Evolutionary conservation across 2,329 filamentous ascomycete genomes (phyloP).

Genomic region (Plectosphaerella sp.): DNA sequence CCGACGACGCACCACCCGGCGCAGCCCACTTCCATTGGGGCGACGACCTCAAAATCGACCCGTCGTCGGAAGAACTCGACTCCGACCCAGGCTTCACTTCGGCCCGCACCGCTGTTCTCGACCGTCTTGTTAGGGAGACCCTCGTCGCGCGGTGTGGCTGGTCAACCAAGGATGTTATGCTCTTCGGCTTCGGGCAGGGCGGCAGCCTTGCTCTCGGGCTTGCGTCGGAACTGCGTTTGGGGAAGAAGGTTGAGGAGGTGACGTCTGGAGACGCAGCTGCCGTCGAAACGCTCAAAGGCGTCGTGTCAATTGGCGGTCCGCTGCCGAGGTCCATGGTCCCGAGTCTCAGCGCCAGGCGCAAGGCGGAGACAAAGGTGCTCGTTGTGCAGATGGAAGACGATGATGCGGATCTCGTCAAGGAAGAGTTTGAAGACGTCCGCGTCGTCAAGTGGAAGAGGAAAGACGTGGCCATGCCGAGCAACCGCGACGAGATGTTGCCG

Average conservation of each 20-base stretch:
- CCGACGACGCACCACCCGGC: constrained; percentile 9
- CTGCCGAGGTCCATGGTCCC: constrained; percentile 49
- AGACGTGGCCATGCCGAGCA: constrained; percentile 79
- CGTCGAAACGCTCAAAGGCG: constrained; percentile 42
- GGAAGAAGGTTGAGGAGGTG: constrained; percentile 28
- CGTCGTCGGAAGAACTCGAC: constrained; percentile 40
- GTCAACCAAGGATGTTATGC: constrained; percentile 51
- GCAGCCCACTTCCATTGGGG: constrained; percentile 57
- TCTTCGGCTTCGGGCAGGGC: constrained; percentile 66
- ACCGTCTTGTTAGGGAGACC: constrained; percentile 44
- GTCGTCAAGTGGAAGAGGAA: constrained; percentile 64
- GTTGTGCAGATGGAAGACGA: constrained; percentile 58
- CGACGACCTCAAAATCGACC: constrained; percentile 56
- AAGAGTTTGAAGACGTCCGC: constrained; percentile 62
- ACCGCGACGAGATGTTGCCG: constrained; percentile 80
- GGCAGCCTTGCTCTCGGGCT: constrained; percentile 57
- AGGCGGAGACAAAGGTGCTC: constrained; percentile 60
- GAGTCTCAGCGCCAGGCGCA: constrained; percentile 39
- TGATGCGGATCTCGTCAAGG: constrained; percentile 59
- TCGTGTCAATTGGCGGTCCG: constrained; percentile 58
- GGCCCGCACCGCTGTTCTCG: constrained; percentile 40
- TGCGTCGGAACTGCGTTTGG: constrained; percentile 38
- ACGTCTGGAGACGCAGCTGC: constrained; percentile 9
- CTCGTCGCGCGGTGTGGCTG: constrained; percentile 56
- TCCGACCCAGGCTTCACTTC: constrained; percentile 55